Base-by-base conservation (phyloP, 192 early-diverging fungal genomes). In the Mortierella hygrophila region DNA sequence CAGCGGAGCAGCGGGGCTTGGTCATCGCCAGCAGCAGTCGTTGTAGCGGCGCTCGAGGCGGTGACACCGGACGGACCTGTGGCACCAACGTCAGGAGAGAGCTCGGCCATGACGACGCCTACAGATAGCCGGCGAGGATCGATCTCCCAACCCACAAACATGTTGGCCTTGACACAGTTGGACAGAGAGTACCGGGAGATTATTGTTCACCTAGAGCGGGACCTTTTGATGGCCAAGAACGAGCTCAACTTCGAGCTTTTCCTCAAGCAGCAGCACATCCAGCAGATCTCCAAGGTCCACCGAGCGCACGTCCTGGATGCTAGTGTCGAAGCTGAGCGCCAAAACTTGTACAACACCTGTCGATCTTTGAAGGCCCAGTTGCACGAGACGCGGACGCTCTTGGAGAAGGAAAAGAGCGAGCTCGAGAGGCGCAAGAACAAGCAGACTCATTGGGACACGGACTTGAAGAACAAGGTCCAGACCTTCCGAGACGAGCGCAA, bases 171-270 rank as follows among this genome's bases (percentile, higher is more conserved):
- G 18, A 73, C 69, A 0, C n/a, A 55, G 9, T 16, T 78, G 57
- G 78, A 81, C 20, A 54, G 68, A 54, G 82, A 89, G 52, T 83
- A 82, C n/a, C 82, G 79, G 3, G 77, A 79, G 21, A 42, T 82
- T 54, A 76, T 92, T 76, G 76, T 88, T 16, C 79, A 84, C 9
- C 52, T 93, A 29, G 89, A 92, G 54, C 81, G 92, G 35, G 92
- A 93, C 52, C 82, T 93, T 23, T 75, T 93, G 44, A 63, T 93
- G 37, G 73, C 92, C 9, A 81, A 89, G 75, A 93, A 93, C 44
- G 92, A 93, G 63, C 82, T 93, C 37, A 93, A 92, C 41, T 93
- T 93, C 86, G 92, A 93, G 77, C 72, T 93, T 21, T 93, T 92
- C 72, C 80, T 93, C 49, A 91, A 92, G 71, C 92, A 93, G 69